Evolutionary conservation across 78 protist species (phyloP), one percentile per base, ranked within the genome.

Genomic region (Bigelowiella natans): DNA sequence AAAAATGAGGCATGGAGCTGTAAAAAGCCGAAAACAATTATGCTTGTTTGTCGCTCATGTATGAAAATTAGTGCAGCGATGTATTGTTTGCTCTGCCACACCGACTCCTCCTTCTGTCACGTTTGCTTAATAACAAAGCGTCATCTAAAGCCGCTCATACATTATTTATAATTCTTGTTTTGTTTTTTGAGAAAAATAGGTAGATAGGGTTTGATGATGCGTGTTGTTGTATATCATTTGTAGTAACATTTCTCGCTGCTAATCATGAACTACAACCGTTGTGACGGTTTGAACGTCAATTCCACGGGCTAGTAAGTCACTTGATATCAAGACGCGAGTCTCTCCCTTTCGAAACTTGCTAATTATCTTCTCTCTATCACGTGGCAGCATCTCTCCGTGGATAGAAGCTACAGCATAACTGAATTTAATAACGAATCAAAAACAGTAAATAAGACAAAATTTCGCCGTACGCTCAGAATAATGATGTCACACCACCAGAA

Each of bases 261-360:
- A 26, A 51, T 51, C 7, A 26, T 51, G 7, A 18, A 51, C 73
- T 51, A 51, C 96, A 83, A 98, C 99, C 39, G 98, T 95, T n/a
- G 99, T 96, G 0, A 98, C 99, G 94, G 96, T 98, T 92, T 95
- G 97, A 51, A 98, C 99, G 89, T 98, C 99, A 64, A 98, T 96
- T 40, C 99, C 99, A 7, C 99, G 95, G 39, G 99, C 99, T n/a
- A 96, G 93, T 29, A 99, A 89, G 90, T 99, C 99, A 87, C 99
- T 98, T 84, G 99, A 95, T 95, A 99, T 97, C 93, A 99, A 95
- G 38, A 99, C 98, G 82, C 99, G 98, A 30, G 95, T 83, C 1
- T 91, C 31, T 82, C 99, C 99, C 0, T 95, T 83, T 85, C 99
- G 94, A 98, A 98, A 98, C 90, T 51, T 51, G 38, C 85, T 31